phyloP scores from a whole-genome alignment of 208 protist genomes.

The Leptomonas seymouri region DNA sequence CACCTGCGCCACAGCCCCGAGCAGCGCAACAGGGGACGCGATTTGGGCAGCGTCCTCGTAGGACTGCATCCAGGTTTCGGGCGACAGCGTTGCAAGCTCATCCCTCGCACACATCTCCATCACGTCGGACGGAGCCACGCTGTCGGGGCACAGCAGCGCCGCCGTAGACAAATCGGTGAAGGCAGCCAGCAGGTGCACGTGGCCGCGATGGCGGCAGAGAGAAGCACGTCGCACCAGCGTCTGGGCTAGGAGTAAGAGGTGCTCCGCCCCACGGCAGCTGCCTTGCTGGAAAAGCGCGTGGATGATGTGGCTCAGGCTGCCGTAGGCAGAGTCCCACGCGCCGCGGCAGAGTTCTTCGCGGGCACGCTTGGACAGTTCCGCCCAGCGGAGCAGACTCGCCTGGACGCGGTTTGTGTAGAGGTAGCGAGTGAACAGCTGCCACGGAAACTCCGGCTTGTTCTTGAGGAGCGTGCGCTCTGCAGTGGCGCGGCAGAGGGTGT shows the following conservation, averaged over 20 bases:
- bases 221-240: conserved; percentile 31
- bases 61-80: conserved; percentile 23
- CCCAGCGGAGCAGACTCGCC: conserved; percentile 16
- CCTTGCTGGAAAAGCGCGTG: conserved; percentile 34
- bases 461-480: conserved; percentile 25
- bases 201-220: conserved; percentile 28
- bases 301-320: conserved; percentile 30
- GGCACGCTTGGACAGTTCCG: conserved; percentile 12
- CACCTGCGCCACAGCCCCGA: conserved; percentile 20
- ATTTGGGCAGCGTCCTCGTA: conserved; percentile 23
- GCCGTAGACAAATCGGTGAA: conserved; percentile 26
- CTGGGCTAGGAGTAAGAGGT: conserved; percentile 20
- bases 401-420: conserved; percentile 37
- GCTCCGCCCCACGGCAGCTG: conserved; percentile 34
- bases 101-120: conserved; percentile 16
- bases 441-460: conserved; percentile 19
- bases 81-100: conserved; percentile 11
- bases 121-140: conserved; percentile 1
- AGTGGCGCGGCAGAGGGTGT: conserved; percentile 29
- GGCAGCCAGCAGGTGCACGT: conserved; percentile 24
- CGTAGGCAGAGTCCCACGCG: conserved; percentile 23
- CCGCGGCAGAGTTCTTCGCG: conserved; percentile 24
- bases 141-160: conserved; percentile 21
- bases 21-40: conserved; percentile 24
- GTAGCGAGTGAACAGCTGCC: conserved; percentile 27